Percentiles rank a stretch among this genome's conserved stretches.
These are phyloP conservation scores for Tuber borchii DNA, from an alignment of 495 filamentous ascomycete genomes.

Conservation along the genomic window DNA sequence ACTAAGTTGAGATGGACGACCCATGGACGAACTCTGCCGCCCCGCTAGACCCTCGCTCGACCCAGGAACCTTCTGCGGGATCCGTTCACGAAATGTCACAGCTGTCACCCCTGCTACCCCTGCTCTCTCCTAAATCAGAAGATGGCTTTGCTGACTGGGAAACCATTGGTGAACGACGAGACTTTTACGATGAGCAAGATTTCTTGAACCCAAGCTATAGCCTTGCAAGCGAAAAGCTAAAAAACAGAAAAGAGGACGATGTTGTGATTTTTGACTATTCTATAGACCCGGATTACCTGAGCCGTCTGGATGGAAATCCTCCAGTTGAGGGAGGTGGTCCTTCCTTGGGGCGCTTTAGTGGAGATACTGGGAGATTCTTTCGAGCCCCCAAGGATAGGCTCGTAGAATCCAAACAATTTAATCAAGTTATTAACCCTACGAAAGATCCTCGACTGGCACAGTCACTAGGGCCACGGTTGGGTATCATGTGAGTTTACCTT, in stretches of 20 bases:
- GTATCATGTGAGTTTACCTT: neutral
- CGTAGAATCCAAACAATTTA: neutral
- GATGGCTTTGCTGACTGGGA: neutral
- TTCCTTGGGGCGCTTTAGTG: too few species aligned
- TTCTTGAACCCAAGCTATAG: neutral
- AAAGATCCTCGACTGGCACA: neutral
- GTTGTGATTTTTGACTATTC: neutral
- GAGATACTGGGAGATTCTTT: neutral
- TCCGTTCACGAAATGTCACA: neutral
- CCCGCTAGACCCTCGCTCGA: too few species aligned
- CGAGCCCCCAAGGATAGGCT: neutral
- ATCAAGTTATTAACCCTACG: neutral
- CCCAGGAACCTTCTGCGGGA: neutral
- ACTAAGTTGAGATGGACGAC: neutral
- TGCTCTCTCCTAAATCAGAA: too few species aligned
- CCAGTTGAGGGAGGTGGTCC: neutral
- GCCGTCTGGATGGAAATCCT: neutral
- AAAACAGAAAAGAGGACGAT: neutral
- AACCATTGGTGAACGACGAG: neutral
- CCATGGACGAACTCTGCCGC: too few species aligned
- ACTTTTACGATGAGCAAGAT: neutral
- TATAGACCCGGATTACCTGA: neutral
- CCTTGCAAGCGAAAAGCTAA: neutral
- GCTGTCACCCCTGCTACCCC: too few species aligned
- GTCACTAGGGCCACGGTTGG: neutral